A percentile compares a stretch with the other conserved stretches of the same genome.
Evolutionary conservation across 73 alveolate genomes (phyloP).

Genomic region (Paramecium biaurelia): DNA sequence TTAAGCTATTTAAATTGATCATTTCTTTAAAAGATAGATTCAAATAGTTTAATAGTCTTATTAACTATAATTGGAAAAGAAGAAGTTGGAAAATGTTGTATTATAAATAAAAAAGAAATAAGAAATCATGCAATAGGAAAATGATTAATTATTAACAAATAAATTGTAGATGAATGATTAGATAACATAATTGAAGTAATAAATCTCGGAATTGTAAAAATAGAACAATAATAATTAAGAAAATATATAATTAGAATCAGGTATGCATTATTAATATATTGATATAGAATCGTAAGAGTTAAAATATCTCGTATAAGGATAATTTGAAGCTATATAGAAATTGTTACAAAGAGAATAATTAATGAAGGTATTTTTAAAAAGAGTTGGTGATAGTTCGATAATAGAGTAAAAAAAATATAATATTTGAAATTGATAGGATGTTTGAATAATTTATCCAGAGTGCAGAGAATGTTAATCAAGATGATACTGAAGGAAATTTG

Average conservation of each 20-base stretch:
- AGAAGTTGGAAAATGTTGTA: not conserved
- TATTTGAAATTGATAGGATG: not conserved
- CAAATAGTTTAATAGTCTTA: not conserved
- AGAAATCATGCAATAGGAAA: not conserved
- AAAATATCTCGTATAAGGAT: slow-evolving; percentile 17
- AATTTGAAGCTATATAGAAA: slow-evolving; percentile 34
- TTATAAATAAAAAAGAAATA: not conserved
- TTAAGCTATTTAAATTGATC: not conserved
- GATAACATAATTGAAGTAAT: not conserved
- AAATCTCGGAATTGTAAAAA: not conserved
- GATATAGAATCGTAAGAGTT: not conserved
- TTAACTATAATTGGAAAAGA: not conserved
- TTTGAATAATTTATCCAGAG: slow-evolving; percentile 20
- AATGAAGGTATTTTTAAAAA: slow-evolving; percentile 40
- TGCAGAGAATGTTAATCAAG: slow-evolving; percentile 9
- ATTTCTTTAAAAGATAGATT: slow-evolving; percentile 26
- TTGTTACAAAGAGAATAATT: slow-evolving; percentile 40
- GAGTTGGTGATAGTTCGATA: slow-evolving; percentile 47
- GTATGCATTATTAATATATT: not conserved
- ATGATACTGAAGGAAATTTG: slow-evolving; percentile 44
- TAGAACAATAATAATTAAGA: not conserved
- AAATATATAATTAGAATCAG: not conserved
- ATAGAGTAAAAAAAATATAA: not conserved
- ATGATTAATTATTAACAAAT: not conserved
- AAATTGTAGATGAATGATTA: not conserved